Percentiles rank a stretch among this genome's conserved stretches.
These are phyloP conservation scores for Trichoderma afroharzianum DNA, from an alignment of 2,329 filamentous ascomycete genomes.

Conservation along the genomic window DNA sequence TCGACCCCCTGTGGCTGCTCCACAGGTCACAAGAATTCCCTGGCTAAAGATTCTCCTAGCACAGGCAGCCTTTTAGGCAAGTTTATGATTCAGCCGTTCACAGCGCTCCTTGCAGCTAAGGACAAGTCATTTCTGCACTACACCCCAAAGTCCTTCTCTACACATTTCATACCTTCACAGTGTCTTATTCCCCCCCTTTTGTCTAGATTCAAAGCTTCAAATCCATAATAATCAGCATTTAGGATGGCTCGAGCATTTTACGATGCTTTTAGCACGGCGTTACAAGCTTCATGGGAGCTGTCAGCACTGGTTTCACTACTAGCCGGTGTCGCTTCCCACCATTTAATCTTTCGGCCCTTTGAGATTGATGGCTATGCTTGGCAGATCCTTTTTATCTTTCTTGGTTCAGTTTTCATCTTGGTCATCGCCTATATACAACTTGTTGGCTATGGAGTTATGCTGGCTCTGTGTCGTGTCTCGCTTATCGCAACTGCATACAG, in stretches of 20 bases:
- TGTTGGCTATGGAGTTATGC: neutral
- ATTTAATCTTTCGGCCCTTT: neutral
- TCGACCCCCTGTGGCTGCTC: too few species aligned
- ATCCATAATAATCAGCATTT: neutral
- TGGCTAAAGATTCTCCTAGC: too few species aligned
- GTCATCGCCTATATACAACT: neutral
- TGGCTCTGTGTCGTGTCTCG: neutral
- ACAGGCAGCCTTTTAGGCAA: too few species aligned
- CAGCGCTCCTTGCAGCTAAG: too few species aligned
- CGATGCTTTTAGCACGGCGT: neutral
- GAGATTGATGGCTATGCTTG: slow-evolving; percentile 8
- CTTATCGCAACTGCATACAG: neutral
- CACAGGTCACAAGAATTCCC: too few species aligned
- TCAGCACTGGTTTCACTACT: neutral
- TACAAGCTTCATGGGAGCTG: neutral
- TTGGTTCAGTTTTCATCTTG: neutral
- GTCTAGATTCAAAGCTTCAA: neutral
- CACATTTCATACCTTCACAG: too few species aligned
- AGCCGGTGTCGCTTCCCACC: neutral
- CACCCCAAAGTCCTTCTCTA: too few species aligned
- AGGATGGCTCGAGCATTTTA: neutral
- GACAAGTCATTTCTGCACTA: too few species aligned
- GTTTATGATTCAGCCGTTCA: too few species aligned
- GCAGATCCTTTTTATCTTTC: neutral
- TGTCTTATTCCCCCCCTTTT: too few species aligned